Evolutionary conservation across 371 early-diverging fungal genomes (phyloP).

Genomic region (Homolaphlyctis polyrhiza): DNA sequence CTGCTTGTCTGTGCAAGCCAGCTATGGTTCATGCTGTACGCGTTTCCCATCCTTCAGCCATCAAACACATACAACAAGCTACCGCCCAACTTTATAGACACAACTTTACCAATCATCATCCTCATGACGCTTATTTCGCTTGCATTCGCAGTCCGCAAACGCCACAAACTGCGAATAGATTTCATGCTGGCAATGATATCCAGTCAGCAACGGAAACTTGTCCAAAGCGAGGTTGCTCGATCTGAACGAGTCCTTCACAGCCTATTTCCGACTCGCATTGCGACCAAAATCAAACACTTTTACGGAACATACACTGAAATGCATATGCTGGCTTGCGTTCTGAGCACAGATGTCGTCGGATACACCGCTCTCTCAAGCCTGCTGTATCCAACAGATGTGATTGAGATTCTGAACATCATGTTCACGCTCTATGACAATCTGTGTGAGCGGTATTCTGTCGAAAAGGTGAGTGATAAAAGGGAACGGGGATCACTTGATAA

Average conservation of each 20-base stretch:
- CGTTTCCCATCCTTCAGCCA: not conserved
- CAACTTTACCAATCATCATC: not conserved
- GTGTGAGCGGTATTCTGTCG: not conserved
- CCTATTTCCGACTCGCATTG: not conserved
- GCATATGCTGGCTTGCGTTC: not conserved
- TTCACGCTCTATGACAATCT: slow-evolving; percentile 2
- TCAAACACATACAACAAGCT: not conserved
- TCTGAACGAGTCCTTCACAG: not conserved
- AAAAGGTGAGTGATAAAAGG: not conserved
- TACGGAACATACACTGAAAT: not conserved
- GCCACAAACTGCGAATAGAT: not conserved
- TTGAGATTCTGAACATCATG: slow-evolving; percentile 2
- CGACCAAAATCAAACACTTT: not conserved
- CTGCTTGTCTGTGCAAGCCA: not conserved
- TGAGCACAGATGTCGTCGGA: not conserved
- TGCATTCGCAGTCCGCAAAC: not conserved
- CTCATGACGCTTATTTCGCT: not conserved
- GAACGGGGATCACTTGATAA: too few relatives aligned
- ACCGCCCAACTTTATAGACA: not conserved
- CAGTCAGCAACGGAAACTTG: not conserved
- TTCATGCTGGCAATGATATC: not conserved
- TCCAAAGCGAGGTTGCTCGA: not conserved
- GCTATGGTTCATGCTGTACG: not conserved
- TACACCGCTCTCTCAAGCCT: not conserved
- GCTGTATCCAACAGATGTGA: not conserved